These are phyloP conservation scores for Xylaria sp. DNA, from an alignment of 2,329 filamentous ascomycete species.

Conservation along the genomic window DNA sequence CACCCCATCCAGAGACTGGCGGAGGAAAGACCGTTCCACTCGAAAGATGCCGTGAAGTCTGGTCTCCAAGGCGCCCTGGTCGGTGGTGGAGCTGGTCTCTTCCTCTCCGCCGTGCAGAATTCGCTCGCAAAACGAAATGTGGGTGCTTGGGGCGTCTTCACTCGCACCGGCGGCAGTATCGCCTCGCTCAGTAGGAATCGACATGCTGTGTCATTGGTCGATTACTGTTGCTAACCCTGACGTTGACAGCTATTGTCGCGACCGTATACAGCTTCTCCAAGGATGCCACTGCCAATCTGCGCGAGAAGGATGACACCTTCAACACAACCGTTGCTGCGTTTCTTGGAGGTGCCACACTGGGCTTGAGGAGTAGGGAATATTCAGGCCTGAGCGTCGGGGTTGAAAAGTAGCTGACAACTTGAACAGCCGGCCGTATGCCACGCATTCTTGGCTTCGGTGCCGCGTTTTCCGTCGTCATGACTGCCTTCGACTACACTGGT, in stretches of 20 bases:
- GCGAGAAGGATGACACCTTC: constrained; percentile 82
- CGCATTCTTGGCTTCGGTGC: constrained; percentile 71
- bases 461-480: constrained; percentile 63
- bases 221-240: constrained; percentile 33
- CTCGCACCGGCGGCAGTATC: constrained; percentile 79
- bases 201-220: constrained; percentile 8
- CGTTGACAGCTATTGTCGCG: constrained; percentile 71
- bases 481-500: constrained; percentile 71
- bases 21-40: constrained; percentile 67
- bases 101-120: constrained; percentile 84
- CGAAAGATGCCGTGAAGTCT: constrained; percentile 77
- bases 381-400: neutral
- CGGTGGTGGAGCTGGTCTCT: constrained; percentile 73
- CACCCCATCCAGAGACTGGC: constrained; percentile 41
- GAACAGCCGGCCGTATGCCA: constrained; percentile 68
- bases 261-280: constrained; percentile 81
- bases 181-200: constrained; percentile 61
- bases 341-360: constrained; percentile 76
- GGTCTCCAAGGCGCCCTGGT: constrained; percentile 72
- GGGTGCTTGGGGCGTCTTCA: constrained; percentile 82
- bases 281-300: constrained; percentile 82
- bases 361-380: constrained; percentile 72
- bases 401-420: constrained; percentile 26
- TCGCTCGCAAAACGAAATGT: constrained; percentile 85
- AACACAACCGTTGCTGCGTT: constrained; percentile 82